A percentile compares a stretch with the other conserved stretches of the same genome.
phyloP scores from a whole-genome alignment of 768 basidiomycete genomes.

The Lyophyllum atratum region DNA sequence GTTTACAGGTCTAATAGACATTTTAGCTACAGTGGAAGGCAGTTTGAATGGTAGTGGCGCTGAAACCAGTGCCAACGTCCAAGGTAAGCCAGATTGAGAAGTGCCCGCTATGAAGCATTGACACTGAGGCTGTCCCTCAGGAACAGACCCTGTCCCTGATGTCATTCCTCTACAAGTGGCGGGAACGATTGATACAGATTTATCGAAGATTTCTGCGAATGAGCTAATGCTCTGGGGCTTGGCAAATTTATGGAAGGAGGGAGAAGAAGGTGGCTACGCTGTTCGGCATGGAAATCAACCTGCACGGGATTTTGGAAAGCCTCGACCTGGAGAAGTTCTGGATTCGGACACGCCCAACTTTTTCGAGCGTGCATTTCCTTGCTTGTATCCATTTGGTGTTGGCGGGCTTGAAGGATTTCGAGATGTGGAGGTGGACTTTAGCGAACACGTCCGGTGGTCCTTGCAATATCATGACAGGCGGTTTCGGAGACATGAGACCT shows the following conservation, averaged over 20 bases:
- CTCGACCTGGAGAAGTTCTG: neutral
- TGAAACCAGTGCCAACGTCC: too few species aligned
- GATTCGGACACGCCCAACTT: constrained; percentile 1
- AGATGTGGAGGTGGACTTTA: constrained; percentile 14
- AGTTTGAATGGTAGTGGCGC: too few species aligned
- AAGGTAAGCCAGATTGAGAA: too few species aligned
- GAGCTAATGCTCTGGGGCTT: neutral
- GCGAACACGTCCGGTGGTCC: constrained; percentile 17
- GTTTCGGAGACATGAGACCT: constrained; percentile 29
- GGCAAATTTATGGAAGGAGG: neutral
- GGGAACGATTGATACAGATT: neutral
- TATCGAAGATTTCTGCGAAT: neutral
- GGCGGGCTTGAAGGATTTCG: constrained; percentile 1
- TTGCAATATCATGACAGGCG: constrained; percentile 24
- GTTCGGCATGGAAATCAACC: neutral
- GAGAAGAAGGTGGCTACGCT: neutral
- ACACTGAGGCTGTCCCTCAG: too few species aligned
- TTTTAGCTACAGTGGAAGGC: too few species aligned
- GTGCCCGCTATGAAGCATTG: too few species aligned
- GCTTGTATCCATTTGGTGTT: constrained; percentile 13
- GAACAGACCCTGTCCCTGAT: neutral
- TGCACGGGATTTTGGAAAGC: neutral
- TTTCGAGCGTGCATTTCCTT: constrained; percentile 11
- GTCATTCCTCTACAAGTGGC: neutral
- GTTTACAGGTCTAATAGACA: too few species aligned